phyloP scores from a whole-genome alignment of 2,329 filamentous ascomycete species.

The Stemphylium beticola region DNA sequence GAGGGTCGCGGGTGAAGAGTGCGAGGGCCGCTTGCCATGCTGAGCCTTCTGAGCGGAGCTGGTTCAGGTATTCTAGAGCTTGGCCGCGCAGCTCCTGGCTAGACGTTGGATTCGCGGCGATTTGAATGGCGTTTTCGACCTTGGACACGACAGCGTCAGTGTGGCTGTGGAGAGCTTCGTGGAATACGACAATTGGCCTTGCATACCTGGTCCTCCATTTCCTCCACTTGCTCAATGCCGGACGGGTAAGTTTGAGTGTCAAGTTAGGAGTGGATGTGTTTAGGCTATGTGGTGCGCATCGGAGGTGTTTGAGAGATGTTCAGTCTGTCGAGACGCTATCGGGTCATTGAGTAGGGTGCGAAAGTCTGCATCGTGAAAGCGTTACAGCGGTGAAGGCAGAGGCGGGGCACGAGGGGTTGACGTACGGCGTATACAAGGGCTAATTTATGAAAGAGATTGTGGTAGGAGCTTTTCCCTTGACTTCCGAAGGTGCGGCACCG shows the following conservation, averaged over 20 bases:
- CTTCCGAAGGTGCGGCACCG: neutral
- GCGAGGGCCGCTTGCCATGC: slow-evolving; percentile 89
- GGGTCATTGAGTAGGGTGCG: slow-evolving; percentile 39
- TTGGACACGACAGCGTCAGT: slow-evolving; percentile 46
- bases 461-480: neutral
- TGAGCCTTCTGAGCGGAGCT: slow-evolving; percentile 79
- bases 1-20: slow-evolving; percentile 81
- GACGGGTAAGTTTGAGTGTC: slow-evolving; percentile 24
- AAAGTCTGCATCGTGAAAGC: slow-evolving; percentile 43
- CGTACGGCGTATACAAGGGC: slow-evolving; percentile 28
- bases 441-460: slow-evolving; percentile 11
- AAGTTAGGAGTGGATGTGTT: slow-evolving; percentile 17
- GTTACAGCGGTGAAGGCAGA: slow-evolving; percentile 44
- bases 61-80: slow-evolving; percentile 79
- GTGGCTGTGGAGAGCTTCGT: neutral
- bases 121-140: slow-evolving; percentile 95
- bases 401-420: slow-evolving; percentile 39
- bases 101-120: slow-evolving; percentile 83
- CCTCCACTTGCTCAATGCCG: slow-evolving; percentile 38
- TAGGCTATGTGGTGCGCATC: slow-evolving; percentile 26
- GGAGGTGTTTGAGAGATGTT: slow-evolving; percentile 23
- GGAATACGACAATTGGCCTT: neutral
- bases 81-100: slow-evolving; percentile 76
- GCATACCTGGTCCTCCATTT: slow-evolving; percentile 49
- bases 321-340: slow-evolving; percentile 39